phyloP scores from a whole-genome alignment of 2,329 filamentous ascomycete species.

The Fusarium pininemorale region DNA sequence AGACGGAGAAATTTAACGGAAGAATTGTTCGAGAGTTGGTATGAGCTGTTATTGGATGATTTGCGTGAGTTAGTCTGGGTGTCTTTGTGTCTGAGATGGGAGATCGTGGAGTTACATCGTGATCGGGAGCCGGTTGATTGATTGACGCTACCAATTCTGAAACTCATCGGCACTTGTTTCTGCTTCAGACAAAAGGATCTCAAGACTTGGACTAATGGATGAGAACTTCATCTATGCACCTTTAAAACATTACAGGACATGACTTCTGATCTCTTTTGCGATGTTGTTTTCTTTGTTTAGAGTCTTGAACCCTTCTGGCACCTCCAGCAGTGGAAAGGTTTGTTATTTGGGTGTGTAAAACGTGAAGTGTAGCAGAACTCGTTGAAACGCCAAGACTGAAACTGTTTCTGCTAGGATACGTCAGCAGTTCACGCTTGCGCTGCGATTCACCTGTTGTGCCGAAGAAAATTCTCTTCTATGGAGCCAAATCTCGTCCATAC shows the following conservation, averaged over 20 bases:
- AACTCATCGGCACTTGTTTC: constrained; percentile 1
- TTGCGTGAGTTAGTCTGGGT: too few species aligned
- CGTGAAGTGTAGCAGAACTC: neutral
- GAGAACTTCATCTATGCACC: accelerated
- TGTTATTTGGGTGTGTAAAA: neutral
- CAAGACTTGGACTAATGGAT: neutral
- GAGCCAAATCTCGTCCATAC: accelerated
- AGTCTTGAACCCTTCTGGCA: neutral
- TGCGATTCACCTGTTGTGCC: neutral
- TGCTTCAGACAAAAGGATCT: neutral
- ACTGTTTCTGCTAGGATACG: neutral
- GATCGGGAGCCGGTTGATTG: neutral
- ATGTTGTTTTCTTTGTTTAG: neutral
- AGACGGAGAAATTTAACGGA: neutral
- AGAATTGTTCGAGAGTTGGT: neutral
- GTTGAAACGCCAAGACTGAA: constrained; percentile 10
- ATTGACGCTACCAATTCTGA: neutral
- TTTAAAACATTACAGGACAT: accelerated
- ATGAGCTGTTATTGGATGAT: neutral
- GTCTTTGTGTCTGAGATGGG: neutral
- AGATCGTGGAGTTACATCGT: constrained; percentile 17
- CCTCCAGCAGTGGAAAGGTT: accelerated
- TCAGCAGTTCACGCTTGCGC: too few species aligned
- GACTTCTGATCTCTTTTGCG: neutral
- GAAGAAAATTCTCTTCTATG: accelerated